Evolutionary conservation across 225 moss, liverwort and hornwort genomes (phyloP).

Genomic region (Polytrichum commune): DNA sequence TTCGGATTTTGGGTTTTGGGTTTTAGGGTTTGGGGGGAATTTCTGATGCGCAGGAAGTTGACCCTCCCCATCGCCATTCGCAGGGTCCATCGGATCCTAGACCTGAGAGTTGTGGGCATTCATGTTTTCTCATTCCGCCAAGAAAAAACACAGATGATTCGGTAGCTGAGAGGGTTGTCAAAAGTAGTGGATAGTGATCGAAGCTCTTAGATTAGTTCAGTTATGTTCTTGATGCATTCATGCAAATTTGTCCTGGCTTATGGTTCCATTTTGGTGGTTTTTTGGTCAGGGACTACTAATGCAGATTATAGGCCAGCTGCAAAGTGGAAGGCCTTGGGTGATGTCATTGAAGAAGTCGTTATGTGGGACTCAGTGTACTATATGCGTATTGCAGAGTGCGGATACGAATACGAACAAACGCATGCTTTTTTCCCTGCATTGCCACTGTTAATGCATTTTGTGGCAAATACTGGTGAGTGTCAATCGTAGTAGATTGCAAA

Average conservation of each 20-base stretch:
- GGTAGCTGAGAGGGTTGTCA: neutral
- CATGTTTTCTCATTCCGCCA: neutral
- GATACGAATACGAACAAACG: constrained; percentile 90
- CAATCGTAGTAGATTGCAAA: neutral
- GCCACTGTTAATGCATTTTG: constrained; percentile 61
- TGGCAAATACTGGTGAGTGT: constrained; percentile 51
- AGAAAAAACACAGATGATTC: constrained; percentile 2
- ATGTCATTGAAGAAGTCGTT: constrained; percentile 55
- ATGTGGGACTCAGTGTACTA: constrained; percentile 96
- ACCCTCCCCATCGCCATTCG: no score
- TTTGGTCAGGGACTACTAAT: constrained; percentile 14
- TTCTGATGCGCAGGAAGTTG: no score
- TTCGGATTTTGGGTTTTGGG: no score
- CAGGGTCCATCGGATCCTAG: no score
- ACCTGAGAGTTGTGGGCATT: neutral
- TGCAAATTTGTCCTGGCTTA: neutral
- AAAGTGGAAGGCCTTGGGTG: constrained; percentile 53
- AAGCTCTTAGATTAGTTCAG: neutral
- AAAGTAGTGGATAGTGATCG: neutral
- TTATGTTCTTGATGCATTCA: neutral
- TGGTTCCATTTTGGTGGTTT: constrained; percentile 5
- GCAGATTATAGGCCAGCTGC: constrained; percentile 24
- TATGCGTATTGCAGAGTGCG: constrained; percentile 88
- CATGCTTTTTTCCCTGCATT: constrained; percentile 83
- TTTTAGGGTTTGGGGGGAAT: no score